Evolutionary conservation across 2,329 filamentous ascomycete genomes (phyloP), one percentile per base, ranked within the genome.

Genomic region (Acrocalymma vagum): DNA sequence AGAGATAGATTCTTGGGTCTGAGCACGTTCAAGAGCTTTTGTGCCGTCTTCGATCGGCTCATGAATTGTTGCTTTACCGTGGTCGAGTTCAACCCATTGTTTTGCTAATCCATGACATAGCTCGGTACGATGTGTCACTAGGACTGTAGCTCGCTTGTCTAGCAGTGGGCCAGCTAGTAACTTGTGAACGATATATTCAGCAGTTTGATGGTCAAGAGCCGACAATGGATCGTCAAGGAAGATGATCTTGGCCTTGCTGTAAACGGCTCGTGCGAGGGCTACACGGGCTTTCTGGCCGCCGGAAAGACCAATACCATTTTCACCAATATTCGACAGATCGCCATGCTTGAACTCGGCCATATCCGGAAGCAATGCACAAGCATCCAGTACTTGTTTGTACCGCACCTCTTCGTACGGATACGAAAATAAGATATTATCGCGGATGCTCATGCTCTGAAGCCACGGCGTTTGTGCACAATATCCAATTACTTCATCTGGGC

Each of bases 91-190:
- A 8, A 96, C 71, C 11, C 90, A 79, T 58, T 94, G 87, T 32
- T 85, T 76, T 2, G 90, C 88, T 28, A 91, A 75, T n/a, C 80
- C 77, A 14, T 83, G 79, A 44, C 90, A 88, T 8, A 96, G 73
- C 46, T 92, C 86, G 0, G 78, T 81, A 2, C 84, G 79, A 69
- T 87, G 84, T 1, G 84, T 87, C 13, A 83, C 83, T 11, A 87
- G 70, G 17, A 87, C 72, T 0, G 80, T 69, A 0, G 75, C 82
- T 14, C 83, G 74, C 8, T 69, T 76, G 44, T 79, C 63, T 39
- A 83, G 64, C 21, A 87, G 60, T 1, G 75, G 73, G 2, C 83
- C 83, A 2, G 67, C 67, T 9, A 87, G 71, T 47, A 81, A 80
- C 48, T 78, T 81, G 5, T 73, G 71, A 3, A 85, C 81, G 29